These are phyloP conservation scores for Gossypium gossypioides DNA, from an alignment of 441 rosid species.

Conservation along the genomic window DNA sequence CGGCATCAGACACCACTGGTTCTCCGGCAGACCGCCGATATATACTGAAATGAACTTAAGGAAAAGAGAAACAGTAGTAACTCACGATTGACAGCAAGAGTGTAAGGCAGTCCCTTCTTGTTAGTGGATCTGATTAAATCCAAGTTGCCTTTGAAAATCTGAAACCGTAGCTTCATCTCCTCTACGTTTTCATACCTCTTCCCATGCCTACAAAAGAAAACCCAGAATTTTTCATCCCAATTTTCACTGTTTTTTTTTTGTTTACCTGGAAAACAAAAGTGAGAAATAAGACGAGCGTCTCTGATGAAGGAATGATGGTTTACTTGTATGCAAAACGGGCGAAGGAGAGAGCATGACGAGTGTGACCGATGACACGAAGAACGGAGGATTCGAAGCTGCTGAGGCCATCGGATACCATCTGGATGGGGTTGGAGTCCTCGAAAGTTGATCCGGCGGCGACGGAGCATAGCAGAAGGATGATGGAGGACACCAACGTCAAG, in stretches of 20 bases:
- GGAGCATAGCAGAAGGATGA: slow-evolving; percentile 16
- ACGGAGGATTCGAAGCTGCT: slow-evolving; percentile 49
- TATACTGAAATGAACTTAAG: not conserved
- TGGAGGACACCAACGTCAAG: not conserved
- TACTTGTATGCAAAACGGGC: slow-evolving; percentile 77
- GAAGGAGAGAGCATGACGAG: slow-evolving; percentile 55
- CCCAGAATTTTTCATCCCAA: not conserved
- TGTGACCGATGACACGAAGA: slow-evolving; percentile 50
- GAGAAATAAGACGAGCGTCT: not conserved
- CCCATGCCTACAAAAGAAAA: slow-evolving; percentile 34
- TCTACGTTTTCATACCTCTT: slow-evolving; percentile 54
- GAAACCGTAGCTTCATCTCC: slow-evolving; percentile 66
- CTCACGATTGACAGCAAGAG: slow-evolving; percentile 64
- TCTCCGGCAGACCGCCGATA: too few species aligned
- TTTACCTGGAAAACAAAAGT: not conserved
- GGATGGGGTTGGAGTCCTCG: slow-evolving; percentile 31
- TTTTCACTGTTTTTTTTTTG: not conserved
- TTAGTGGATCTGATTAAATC: slow-evolving; percentile 73
- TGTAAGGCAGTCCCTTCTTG: slow-evolving; percentile 47
- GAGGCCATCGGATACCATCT: slow-evolving; percentile 55
- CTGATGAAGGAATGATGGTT: not conserved
- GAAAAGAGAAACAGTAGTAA: not conserved
- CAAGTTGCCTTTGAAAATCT: slow-evolving; percentile 57
- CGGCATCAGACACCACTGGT: not conserved
- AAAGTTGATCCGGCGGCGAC: slow-evolving; percentile 9